These are phyloP conservation scores for Cyberlindnera euphorbiae DNA, from an alignment of 805 yeast genomes.

Conservation along the genomic window DNA sequence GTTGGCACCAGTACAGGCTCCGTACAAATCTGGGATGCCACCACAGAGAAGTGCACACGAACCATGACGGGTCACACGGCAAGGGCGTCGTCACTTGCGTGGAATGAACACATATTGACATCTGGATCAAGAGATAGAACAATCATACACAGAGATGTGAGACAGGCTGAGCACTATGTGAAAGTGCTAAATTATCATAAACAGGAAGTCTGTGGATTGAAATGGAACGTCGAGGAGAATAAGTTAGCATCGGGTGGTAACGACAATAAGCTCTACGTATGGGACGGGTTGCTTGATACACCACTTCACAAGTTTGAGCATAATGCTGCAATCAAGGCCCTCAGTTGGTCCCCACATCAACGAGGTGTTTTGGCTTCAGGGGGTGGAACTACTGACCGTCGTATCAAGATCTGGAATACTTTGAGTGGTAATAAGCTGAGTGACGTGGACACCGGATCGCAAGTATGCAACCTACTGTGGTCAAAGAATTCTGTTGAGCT, in stretches of 20 bases:
- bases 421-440: slow-evolving; percentile 65
- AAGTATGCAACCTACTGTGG: slow-evolving; percentile 93
- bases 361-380: slow-evolving; percentile 91
- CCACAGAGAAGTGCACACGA: slow-evolving; percentile 73
- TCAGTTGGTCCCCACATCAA: slow-evolving; percentile 97
- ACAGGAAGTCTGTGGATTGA: slow-evolving; percentile 95
- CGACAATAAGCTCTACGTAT: slow-evolving; percentile 79
- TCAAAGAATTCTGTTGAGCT: slow-evolving; percentile 86
- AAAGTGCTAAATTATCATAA: slow-evolving; percentile 68
- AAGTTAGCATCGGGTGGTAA: slow-evolving; percentile 94
- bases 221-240: slow-evolving; percentile 89
- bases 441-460: slow-evolving; percentile 93
- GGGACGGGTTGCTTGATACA: slow-evolving; percentile 68
- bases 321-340: slow-evolving; percentile 92
- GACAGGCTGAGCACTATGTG: slow-evolving; percentile 78
- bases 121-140: slow-evolving; percentile 85
- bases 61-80: slow-evolving; percentile 89
- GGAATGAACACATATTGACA: slow-evolving; percentile 88
- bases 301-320: slow-evolving; percentile 84
- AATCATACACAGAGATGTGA: slow-evolving; percentile 86
- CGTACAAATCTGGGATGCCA: slow-evolving; percentile 94
- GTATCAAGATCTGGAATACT: slow-evolving; percentile 90
- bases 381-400: slow-evolving; percentile 93
- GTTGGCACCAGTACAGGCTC: slow-evolving; percentile 83
- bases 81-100: slow-evolving; percentile 82